A percentile compares a stretch with the other conserved stretches of the same genome.
Evolutionary conservation across 139 green algal genomes (phyloP).

Genomic region (Nannochloris sp.): DNA sequence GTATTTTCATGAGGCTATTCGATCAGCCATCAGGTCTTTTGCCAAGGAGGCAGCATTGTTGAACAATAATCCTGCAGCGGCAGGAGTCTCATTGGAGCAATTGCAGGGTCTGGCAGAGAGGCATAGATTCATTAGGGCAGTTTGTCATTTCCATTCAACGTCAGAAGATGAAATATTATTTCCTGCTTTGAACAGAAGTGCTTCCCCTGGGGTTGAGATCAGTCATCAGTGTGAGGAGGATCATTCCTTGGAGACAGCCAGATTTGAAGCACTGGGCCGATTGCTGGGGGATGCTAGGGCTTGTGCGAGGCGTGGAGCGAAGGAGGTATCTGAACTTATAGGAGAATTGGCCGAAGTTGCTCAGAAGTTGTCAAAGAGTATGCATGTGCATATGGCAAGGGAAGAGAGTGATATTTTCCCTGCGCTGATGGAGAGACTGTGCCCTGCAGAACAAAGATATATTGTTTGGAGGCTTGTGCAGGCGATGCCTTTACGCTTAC

Average conservation of each 20-base stretch:
- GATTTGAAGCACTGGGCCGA: conserved; percentile 67
- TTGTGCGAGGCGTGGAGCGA: conserved; percentile 42
- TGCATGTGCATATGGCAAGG: conserved; percentile 49
- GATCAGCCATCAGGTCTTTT: conserved; percentile 66
- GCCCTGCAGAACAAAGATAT: conserved; percentile 62
- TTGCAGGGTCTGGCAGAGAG: conserved; percentile 56
- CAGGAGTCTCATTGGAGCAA: conserved; percentile 11
- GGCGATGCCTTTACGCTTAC: conserved; percentile 88
- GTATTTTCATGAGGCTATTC: conserved; percentile 76
- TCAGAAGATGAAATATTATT: conserved; percentile 88
- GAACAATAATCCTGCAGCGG: neutral
- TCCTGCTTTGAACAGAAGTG: conserved; percentile 44
- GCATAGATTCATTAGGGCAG: conserved; percentile 77
- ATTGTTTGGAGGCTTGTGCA: conserved; percentile 81
- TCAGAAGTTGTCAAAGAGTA: conserved; percentile 32
- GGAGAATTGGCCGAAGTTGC: conserved; percentile 44
- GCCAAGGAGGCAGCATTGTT: conserved; percentile 49
- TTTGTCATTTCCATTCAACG: conserved; percentile 78
- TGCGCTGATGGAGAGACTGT: conserved; percentile 55
- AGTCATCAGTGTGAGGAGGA: conserved; percentile 48
- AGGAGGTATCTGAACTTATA: conserved; percentile 55
- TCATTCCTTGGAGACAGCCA: conserved; percentile 49
- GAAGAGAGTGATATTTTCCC: conserved; percentile 81
- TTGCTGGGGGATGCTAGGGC: conserved; percentile 66
- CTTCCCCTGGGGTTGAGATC: neutral